Percentiles rank a stretch among this genome's conserved stretches.
phyloP scores from a whole-genome alignment of 1,284 basidiomycete species.

The Pseudozyma pruni region DNA sequence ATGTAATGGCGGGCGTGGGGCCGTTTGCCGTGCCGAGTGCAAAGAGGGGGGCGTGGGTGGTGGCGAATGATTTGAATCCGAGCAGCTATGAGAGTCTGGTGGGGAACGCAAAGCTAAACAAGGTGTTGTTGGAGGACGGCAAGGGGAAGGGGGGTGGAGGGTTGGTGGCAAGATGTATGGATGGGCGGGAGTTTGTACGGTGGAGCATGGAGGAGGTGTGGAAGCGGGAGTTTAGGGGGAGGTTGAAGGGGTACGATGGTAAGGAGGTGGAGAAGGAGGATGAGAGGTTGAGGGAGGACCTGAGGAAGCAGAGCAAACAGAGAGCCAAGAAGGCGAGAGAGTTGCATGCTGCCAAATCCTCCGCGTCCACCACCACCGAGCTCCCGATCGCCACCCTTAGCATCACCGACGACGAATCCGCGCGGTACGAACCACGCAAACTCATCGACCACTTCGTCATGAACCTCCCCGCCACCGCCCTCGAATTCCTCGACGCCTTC shows the following conservation, averaged over 20 bases:
- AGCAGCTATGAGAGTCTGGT: slow-evolving; percentile 80
- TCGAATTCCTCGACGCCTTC: slow-evolving; percentile 89
- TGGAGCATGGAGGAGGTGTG: slow-evolving; percentile 40
- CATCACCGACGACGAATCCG: neutral
- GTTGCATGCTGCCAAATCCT: slow-evolving; percentile 9
- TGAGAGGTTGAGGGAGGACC: slow-evolving; percentile 17
- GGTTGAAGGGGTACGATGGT: slow-evolving; percentile 26
- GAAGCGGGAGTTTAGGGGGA: slow-evolving; percentile 43
- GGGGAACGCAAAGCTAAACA: slow-evolving; percentile 51
- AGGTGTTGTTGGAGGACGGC: slow-evolving; percentile 29
- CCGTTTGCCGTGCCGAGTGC: slow-evolving; percentile 94
- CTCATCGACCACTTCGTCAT: slow-evolving; percentile 84
- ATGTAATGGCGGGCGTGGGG: slow-evolving; percentile 97
- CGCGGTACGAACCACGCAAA: slow-evolving; percentile 13
- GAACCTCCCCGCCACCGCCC: slow-evolving; percentile 93
- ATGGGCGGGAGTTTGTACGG: slow-evolving; percentile 57
- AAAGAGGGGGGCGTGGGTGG: slow-evolving; percentile 79
- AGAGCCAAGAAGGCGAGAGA: slow-evolving; percentile 11
- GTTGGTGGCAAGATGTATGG: slow-evolving; percentile 41
- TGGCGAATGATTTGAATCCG: slow-evolving; percentile 96
- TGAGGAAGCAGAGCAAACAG: slow-evolving; percentile 25
- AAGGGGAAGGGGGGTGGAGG: slow-evolving; percentile 20
- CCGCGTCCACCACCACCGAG: neutral
- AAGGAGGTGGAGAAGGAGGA: slow-evolving; percentile 14
- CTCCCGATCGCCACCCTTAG: neutral